Conservation (phyloP, 2,329 filamentous ascomycete species). For the Trichothecium sympodiale region DNA sequence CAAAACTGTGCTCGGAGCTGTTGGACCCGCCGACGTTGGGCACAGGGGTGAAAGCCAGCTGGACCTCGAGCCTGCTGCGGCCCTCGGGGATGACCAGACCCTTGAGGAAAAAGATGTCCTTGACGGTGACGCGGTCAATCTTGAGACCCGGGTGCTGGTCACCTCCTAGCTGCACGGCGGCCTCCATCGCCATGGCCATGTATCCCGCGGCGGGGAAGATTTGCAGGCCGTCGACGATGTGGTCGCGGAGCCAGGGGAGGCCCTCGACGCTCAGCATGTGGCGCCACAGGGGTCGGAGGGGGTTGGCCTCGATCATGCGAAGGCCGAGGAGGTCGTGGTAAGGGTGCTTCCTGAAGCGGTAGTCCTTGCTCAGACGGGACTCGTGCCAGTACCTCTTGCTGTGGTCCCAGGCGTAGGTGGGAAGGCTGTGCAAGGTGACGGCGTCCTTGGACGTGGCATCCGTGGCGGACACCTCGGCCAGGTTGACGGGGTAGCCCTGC, state of each 20-base stretch:
- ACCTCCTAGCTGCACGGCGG: slow-evolving; percentile 6
- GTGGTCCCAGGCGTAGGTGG: slow-evolving; percentile 26
- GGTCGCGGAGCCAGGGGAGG: slow-evolving; percentile 25
- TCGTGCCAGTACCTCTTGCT: slow-evolving; percentile 19
- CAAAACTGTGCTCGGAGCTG: slow-evolving; percentile 3
- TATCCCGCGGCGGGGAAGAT: slow-evolving; percentile 15
- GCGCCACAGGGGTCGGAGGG: slow-evolving; percentile 12
- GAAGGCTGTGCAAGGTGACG: slow-evolving; percentile 16
- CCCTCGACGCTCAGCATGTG: slow-evolving; percentile 11
- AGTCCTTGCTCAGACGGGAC: slow-evolving; percentile 16
- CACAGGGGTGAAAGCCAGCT: slow-evolving; percentile 3
- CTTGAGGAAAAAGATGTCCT: slow-evolving; percentile 2
- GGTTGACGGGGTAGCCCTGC: slow-evolving; percentile 1
- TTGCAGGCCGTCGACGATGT: slow-evolving; percentile 19
- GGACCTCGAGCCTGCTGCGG: slow-evolving; percentile 4
- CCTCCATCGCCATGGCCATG: slow-evolving; percentile 17
- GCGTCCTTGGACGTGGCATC: slow-evolving; percentile 2
- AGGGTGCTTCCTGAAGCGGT: slow-evolving; percentile 17
- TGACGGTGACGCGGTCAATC: slow-evolving; percentile 3
- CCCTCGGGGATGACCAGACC: slow-evolving; percentile 6
- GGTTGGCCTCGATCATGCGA: slow-evolving; percentile 5
- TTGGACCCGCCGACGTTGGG: neutral
- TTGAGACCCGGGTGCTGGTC: neutral
- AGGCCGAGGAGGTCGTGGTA: slow-evolving; percentile 24
- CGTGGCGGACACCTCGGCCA: slow-evolving; percentile 3